phyloP scores from a whole-genome alignment of 2,329 filamentous ascomycete genomes.

The Xylaria sp. region DNA sequence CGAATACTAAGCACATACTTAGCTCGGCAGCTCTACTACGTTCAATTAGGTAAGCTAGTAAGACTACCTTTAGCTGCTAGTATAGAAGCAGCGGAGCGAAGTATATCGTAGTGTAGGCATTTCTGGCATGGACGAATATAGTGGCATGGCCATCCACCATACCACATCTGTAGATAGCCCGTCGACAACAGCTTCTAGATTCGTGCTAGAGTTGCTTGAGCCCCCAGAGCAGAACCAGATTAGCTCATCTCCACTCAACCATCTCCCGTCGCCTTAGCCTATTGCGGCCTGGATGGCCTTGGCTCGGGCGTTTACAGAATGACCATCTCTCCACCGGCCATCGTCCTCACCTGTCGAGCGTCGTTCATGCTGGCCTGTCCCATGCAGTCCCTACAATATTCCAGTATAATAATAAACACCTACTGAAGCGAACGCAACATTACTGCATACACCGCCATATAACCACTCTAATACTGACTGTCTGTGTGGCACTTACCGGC shows the following conservation, averaged over 20 bases:
- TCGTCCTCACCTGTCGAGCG: constrained; percentile 12
- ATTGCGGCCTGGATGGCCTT: constrained; percentile 29
- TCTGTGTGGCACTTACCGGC: constrained; percentile 13
- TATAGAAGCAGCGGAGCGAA: background rate
- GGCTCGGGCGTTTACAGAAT: constrained; percentile 13
- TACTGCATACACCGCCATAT: constrained; percentile 27
- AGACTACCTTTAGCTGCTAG: background rate
- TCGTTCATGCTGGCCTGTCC: constrained; percentile 27
- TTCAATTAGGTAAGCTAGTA: background rate
- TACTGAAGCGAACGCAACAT: constrained; percentile 35
- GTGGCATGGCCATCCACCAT: background rate
- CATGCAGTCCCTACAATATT: constrained; percentile 19
- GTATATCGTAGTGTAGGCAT: background rate
- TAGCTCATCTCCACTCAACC: constrained; percentile 15
- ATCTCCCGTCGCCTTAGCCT: constrained; percentile 21
- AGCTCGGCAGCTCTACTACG: background rate
- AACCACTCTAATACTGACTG: constrained; percentile 20
- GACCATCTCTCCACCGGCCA: constrained; percentile 18
- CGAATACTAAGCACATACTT: background rate
- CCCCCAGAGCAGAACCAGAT: constrained; percentile 8
- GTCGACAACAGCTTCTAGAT: constrained; percentile 17
- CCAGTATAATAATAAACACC: constrained; percentile 20
- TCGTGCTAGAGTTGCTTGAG: constrained; percentile 10
- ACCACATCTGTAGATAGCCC: background rate
- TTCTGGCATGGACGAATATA: background rate